Evolutionary conservation across 78 protist genomes (phyloP).

Genomic region (Tieghemostelium lacteum): DNA sequence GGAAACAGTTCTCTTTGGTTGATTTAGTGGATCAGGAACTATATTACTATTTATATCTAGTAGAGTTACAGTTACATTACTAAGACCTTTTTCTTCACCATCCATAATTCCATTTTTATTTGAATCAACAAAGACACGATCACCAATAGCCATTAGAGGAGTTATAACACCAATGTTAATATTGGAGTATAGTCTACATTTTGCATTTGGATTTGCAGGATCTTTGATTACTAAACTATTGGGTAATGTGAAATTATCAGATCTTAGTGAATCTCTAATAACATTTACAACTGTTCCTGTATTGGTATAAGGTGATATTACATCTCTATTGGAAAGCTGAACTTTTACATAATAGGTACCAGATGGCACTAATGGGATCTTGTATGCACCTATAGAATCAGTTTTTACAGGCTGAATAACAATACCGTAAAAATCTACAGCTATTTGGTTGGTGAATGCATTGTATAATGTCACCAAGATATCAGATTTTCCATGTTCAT

Average conservation of each 20-base stretch:
- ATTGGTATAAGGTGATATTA: too few species aligned
- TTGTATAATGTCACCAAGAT: constrained; percentile 16
- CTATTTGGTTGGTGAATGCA: not conserved
- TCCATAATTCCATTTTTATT: constrained; percentile 46
- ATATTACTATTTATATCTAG: not conserved
- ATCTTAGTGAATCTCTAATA: not conserved
- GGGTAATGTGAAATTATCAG: constrained; percentile 13
- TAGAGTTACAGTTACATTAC: not conserved
- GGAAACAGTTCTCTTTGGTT: constrained; percentile 9
- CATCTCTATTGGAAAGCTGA: not conserved
- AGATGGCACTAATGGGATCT: constrained; percentile 16
- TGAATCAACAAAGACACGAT: constrained; percentile 16
- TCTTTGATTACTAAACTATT: not conserved
- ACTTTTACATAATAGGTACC: constrained; percentile 16
- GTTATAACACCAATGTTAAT: constrained; percentile 25
- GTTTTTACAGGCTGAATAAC: constrained; percentile 8
- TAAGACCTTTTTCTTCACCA: constrained; percentile 1
- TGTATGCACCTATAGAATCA: constrained; percentile 27
- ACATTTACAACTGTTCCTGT: not conserved
- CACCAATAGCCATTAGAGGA: constrained; percentile 52
- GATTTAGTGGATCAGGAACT: not conserved
- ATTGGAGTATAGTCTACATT: constrained; percentile 7
- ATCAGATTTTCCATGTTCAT: constrained; percentile 37
- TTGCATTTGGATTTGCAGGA: not conserved
- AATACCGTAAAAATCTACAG: not conserved